phyloP scores from a whole-genome alignment of 371 early-diverging fungal genomes.

The Amoeboaphelidium protococcarum region DNA sequence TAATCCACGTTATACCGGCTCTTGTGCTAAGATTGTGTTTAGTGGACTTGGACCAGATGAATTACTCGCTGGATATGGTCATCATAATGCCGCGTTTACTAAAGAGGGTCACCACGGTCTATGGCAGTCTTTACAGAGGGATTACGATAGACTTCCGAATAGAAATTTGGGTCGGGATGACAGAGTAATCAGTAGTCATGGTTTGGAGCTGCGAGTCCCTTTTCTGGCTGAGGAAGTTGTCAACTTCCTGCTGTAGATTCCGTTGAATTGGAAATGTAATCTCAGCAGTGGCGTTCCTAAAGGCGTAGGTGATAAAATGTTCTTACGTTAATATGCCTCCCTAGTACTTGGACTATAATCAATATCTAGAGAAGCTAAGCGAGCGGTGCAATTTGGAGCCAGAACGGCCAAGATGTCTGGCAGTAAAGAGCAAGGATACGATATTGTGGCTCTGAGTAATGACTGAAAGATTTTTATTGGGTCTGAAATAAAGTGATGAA shows the following conservation, averaged over 20 bases:
- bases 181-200: slow-evolving; percentile 39
- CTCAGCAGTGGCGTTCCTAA: slow-evolving; percentile 12
- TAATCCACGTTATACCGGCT: not conserved
- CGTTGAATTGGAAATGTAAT: slow-evolving; percentile 44
- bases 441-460: no score
- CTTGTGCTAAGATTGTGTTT: not conserved
- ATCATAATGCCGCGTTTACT: slow-evolving; percentile 48
- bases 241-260: slow-evolving; percentile 27
- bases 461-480: no score
- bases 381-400: slow-evolving; percentile 91
- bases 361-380: slow-evolving; percentile 33
- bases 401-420: slow-evolving; percentile 68
- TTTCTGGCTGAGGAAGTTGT: slow-evolving; percentile 50
- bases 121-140: slow-evolving; percentile 43
- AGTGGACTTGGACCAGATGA: slow-evolving; percentile 2
- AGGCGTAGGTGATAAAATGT: slow-evolving; percentile 73
- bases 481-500: no score
- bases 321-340: slow-evolving; percentile 29
- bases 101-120: slow-evolving; percentile 32
- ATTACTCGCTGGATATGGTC: slow-evolving; percentile 55
- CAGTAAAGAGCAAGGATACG: slow-evolving; percentile 29
- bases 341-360: slow-evolving; percentile 7
- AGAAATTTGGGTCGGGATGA: slow-evolving; percentile 86
- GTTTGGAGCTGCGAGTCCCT: slow-evolving; percentile 54
- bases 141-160: slow-evolving; percentile 50